Percentiles rank a stretch among this genome's conserved stretches.
These are phyloP conservation scores for Lenwebbia sp. DNA, from an alignment of 345 rosid species.

Conservation along the genomic window DNA sequence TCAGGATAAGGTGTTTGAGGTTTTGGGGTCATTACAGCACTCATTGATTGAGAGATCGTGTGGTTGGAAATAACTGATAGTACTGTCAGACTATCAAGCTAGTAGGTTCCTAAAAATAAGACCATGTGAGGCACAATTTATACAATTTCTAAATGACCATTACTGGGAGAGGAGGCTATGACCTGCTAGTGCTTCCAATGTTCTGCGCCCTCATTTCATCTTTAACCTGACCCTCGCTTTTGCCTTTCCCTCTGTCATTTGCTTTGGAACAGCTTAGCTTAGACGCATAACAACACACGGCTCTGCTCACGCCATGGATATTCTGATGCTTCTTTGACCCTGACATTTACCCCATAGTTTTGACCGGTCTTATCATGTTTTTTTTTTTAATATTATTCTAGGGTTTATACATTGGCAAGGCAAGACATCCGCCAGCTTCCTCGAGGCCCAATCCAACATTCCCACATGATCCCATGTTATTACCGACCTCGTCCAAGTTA, in stretches of 20 bases:
- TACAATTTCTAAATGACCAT: neutral
- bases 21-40: too few species aligned
- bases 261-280: neutral
- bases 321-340: neutral
- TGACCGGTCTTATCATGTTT: neutral
- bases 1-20: too few species aligned
- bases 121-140: neutral
- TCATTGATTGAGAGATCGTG: too few species aligned
- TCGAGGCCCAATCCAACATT: neutral
- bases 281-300: neutral
- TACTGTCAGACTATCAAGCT: too few species aligned
- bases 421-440: neutral
- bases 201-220: neutral
- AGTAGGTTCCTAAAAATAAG: neutral
- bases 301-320: neutral
- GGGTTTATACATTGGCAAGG: neutral
- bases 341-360: neutral
- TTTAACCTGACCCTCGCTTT: neutral
- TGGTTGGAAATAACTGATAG: too few species aligned
- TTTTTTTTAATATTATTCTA: neutral
- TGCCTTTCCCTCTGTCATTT: neutral
- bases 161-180: neutral
- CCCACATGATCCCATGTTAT: conserved; percentile 41
- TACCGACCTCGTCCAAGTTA: neutral
- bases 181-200: neutral